Evolutionary conservation across 768 basidiomycete genomes (phyloP).

Genomic region (Russula abietina): DNA sequence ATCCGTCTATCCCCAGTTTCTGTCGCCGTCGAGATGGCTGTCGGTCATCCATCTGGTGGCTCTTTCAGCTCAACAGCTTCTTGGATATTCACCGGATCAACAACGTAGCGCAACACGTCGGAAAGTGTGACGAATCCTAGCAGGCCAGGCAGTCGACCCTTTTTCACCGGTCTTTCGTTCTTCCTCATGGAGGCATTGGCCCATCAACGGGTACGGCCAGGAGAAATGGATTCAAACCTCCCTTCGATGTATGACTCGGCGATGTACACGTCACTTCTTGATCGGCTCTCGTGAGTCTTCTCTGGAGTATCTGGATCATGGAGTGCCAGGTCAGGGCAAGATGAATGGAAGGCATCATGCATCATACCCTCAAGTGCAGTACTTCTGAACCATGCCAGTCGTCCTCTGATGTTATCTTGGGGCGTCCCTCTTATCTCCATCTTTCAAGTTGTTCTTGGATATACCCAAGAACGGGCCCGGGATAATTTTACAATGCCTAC

Average conservation of each 20-base stretch:
- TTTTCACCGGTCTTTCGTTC: slow-evolving; percentile 71
- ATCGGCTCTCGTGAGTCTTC: no score
- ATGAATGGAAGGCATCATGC: no score
- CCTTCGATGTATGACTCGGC: slow-evolving; percentile 79
- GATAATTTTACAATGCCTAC: no score
- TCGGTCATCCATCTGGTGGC: slow-evolving; percentile 9
- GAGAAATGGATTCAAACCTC: slow-evolving; percentile 46
- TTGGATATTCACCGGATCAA: slow-evolving; percentile 37
- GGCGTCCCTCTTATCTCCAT: no score
- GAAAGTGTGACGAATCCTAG: slow-evolving; percentile 84
- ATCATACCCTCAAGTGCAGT: no score
- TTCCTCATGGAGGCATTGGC: slow-evolving; percentile 54
- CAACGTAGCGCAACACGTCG: slow-evolving; percentile 81
- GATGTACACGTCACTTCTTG: slow-evolving; percentile 88
- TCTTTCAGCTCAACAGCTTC: slow-evolving; percentile 20
- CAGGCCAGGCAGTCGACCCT: slow-evolving; percentile 74
- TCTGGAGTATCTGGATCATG: no score
- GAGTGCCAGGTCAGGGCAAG: no score
- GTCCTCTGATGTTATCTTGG: no score
- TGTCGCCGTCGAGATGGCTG: neutral
- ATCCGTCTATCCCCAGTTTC: neutral
- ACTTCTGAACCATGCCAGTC: no score
- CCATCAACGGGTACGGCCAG: slow-evolving; percentile 5
- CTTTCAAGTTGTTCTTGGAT: no score
- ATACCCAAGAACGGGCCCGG: no score